phyloP scores from a whole-genome alignment of 2,329 filamentous ascomycete species.

The Polychaeton citri region DNA sequence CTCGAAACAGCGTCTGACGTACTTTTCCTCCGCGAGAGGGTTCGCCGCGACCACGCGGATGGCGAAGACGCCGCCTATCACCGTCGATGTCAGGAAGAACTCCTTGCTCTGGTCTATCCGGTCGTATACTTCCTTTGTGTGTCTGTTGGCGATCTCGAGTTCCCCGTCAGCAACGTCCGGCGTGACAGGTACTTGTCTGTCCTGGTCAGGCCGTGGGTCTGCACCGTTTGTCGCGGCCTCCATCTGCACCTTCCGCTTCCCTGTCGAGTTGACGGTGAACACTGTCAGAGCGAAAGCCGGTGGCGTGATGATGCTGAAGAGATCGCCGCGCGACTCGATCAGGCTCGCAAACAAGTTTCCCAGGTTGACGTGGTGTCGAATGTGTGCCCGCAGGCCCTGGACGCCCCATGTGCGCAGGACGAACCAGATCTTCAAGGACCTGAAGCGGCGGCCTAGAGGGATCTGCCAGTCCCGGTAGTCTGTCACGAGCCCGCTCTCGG shows the following conservation, averaged over 20 bases:
- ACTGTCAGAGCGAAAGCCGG: constrained; percentile 71
- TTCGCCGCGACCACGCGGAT: constrained; percentile 73
- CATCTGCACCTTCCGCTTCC: constrained; percentile 14
- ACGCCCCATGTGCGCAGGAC: constrained; percentile 75
- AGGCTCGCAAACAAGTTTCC: constrained; percentile 58
- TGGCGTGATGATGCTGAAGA: constrained; percentile 63
- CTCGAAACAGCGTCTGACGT: constrained; percentile 61
- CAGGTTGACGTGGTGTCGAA: constrained; percentile 53
- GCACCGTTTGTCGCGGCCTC: constrained; percentile 12
- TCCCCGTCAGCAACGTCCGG: constrained; percentile 23
- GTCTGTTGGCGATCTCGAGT: constrained; percentile 46
- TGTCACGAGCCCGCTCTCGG: constrained; percentile 71
- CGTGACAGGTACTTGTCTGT: constrained; percentile 12
- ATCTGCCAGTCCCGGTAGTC: constrained; percentile 98
- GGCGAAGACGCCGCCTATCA: constrained; percentile 59
- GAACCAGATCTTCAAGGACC: constrained; percentile 89
- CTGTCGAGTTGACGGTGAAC: constrained; percentile 46
- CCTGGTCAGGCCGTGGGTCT: constrained; percentile 17
- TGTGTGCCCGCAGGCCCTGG: constrained; percentile 58
- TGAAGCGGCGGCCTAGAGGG: constrained; percentile 76
- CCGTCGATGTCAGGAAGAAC: constrained; percentile 70
- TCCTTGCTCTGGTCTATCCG: constrained; percentile 58
- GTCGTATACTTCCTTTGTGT: constrained; percentile 67
- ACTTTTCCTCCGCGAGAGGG: constrained; percentile 54
- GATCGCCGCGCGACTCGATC: constrained; percentile 45